phyloP scores from a whole-genome alignment of 2,329 filamentous ascomycete species.

The Trichoderma aggressivum region DNA sequence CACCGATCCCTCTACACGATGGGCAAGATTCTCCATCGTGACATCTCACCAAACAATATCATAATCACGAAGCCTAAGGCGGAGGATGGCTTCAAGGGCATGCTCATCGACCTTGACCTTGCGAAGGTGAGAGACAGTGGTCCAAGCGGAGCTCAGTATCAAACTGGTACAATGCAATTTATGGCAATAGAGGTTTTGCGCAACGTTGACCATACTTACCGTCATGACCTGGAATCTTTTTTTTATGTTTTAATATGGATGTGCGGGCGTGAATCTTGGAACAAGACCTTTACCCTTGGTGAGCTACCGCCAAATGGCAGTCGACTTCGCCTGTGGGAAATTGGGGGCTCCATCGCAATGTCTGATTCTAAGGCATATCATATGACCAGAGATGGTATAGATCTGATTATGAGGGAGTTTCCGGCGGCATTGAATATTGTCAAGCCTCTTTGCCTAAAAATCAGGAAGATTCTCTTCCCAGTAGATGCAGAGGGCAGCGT shows the following conservation, averaged over 20 bases:
- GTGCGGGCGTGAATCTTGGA: conserved; percentile 11
- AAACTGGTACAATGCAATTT: conserved; percentile 32
- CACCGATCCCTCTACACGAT: conserved; percentile 9
- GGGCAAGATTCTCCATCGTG: conserved; percentile 11
- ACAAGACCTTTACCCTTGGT: not conserved
- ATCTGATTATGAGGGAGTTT: conserved; percentile 20
- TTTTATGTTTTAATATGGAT: conserved; percentile 23
- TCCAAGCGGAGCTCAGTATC: conserved; percentile 26
- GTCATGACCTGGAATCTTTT: conserved; percentile 20
- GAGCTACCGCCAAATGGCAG: conserved; percentile 9
- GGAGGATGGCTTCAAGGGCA: conserved; percentile 17
- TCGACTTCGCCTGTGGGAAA: conserved; percentile 15
- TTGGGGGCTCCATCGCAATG: conserved; percentile 15
- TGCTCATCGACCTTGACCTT: conserved; percentile 19
- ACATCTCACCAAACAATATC: conserved; percentile 18
- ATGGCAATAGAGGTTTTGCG: conserved; percentile 35
- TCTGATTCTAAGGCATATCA: conserved; percentile 10
- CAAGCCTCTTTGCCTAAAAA: conserved; percentile 21
- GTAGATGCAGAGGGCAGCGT: not conserved
- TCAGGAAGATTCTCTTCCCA: conserved; percentile 19
- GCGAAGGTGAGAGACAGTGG: conserved; percentile 22
- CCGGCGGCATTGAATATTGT: conserved; percentile 19
- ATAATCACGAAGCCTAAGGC: conserved; percentile 16
- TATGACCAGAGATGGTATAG: conserved; percentile 14
- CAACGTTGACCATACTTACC: conserved; percentile 27